phyloP scores from a whole-genome alignment of 23 red algal species.

The Gracilaria caudata region DNA sequence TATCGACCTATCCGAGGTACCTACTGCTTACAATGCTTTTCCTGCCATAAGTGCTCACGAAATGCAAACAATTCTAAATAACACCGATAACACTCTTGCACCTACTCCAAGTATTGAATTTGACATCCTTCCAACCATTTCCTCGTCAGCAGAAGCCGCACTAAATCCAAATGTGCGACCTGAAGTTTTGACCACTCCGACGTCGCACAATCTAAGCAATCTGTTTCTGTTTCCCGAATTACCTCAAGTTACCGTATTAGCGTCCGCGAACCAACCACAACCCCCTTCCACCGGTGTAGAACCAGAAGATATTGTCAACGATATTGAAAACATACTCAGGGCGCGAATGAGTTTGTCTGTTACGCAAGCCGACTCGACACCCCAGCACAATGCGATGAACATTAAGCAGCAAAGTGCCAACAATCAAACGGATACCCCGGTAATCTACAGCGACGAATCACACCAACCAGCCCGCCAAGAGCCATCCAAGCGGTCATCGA shows the following conservation, averaged over 20 bases:
- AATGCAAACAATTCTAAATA: neutral
- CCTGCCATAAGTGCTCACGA: neutral
- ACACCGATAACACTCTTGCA: neutral
- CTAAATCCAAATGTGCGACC: neutral
- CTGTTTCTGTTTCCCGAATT: neutral
- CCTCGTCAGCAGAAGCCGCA: neutral
- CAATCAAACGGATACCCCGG: neutral
- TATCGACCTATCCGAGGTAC: neutral
- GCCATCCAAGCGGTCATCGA: neutral
- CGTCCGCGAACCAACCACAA: neutral
- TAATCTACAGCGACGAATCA: neutral
- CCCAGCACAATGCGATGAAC: neutral
- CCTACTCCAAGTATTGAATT: neutral
- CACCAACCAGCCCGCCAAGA: neutral
- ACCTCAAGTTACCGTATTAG: neutral
- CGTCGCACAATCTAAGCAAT: neutral
- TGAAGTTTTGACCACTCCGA: neutral
- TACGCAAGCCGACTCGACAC: neutral
- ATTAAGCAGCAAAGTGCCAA: neutral
- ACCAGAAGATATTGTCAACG: neutral
- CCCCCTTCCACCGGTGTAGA: neutral
- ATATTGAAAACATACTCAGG: neutral
- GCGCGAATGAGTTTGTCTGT: neutral
- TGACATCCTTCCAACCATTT: neutral
- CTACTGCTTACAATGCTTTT: neutral